Evolutionary conservation across 306 rosid species (phyloP).

Genomic region (Rosa chinensis): DNA sequence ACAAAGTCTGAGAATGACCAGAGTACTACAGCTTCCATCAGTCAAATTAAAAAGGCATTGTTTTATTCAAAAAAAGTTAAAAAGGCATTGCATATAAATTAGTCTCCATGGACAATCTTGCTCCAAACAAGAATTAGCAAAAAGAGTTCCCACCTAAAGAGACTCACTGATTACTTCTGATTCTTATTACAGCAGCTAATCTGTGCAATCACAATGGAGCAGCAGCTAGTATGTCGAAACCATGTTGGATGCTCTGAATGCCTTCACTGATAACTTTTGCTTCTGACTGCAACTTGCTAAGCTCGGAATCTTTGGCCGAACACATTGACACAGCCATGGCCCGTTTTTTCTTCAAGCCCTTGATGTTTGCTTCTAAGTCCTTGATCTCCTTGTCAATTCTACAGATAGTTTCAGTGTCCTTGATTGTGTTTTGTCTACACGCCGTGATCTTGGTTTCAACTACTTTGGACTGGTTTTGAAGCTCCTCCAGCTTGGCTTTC

Average conservation of each 20-base stretch:
- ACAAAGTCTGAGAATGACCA: not conserved
- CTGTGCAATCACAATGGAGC: not conserved
- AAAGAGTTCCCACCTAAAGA: not conserved
- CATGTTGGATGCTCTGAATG: not conserved
- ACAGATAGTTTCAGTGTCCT: not conserved
- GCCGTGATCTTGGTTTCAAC: not conserved
- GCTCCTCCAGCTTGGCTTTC: conserved; percentile 13
- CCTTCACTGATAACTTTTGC: not conserved
- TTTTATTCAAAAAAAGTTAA: too few relatives aligned
- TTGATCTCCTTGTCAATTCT: not conserved
- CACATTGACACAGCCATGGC: not conserved
- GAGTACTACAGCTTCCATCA: not conserved
- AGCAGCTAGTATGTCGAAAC: not conserved
- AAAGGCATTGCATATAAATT: not conserved
- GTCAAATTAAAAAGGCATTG: not conserved
- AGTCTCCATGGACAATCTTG: not conserved
- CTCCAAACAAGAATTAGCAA: not conserved
- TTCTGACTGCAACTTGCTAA: conserved; percentile 10
- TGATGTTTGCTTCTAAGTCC: not conserved
- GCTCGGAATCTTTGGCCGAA: not conserved
- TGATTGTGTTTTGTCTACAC: not conserved
- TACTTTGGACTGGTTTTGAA: conserved; percentile 6
- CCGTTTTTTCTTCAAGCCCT: conserved; percentile 11
- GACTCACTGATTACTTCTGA: not conserved
- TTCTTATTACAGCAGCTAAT: not conserved